Evolutionary conservation across 2,329 filamentous ascomycete genomes (phyloP).

Genomic region (Phaeosphaeriaceae sp.): DNA sequence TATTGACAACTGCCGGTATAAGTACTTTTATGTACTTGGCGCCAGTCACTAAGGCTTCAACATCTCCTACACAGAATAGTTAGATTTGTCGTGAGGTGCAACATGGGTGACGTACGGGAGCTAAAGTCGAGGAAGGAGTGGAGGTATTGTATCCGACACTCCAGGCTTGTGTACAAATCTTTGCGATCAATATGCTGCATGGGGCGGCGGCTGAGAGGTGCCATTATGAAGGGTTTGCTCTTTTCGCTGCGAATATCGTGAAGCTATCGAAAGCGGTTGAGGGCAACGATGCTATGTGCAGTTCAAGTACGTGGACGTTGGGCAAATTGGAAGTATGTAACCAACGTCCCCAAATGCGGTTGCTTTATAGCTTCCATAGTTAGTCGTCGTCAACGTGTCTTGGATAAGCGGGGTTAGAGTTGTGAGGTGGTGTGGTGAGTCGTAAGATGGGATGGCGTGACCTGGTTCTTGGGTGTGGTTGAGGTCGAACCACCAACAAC

Average conservation of each 20-base stretch:
- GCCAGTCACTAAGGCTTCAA: conserved; percentile 71
- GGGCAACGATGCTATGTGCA: background rate
- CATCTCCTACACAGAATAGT: conserved; percentile 61
- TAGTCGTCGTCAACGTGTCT: background rate
- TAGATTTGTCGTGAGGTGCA: too few species aligned
- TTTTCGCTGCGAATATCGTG: background rate
- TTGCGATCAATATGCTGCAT: conserved; percentile 71
- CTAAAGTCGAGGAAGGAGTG: conserved; percentile 79
- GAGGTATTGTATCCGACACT: conserved; percentile 72
- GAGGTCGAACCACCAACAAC: conserved; percentile 18
- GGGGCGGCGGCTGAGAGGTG: conserved; percentile 33
- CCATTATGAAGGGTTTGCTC: conserved; percentile 19
- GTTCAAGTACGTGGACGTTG: too few species aligned
- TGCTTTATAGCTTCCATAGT: background rate
- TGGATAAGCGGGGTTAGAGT: background rate
- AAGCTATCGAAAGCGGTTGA: too few species aligned
- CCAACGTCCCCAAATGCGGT: too few species aligned
- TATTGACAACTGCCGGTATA: conserved; percentile 82
- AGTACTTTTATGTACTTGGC: conserved; percentile 81
- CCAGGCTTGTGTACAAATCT: conserved; percentile 73
- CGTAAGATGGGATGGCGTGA: conserved; percentile 33
- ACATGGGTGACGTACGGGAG: conserved; percentile 59
- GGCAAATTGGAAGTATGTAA: too few species aligned
- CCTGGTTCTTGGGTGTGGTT: conserved; percentile 3
- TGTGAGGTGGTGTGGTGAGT: conserved; percentile 21